phyloP scores from a whole-genome alignment of 2,329 filamentous ascomycete genomes.

The Conoideocrella luteorostrata region DNA sequence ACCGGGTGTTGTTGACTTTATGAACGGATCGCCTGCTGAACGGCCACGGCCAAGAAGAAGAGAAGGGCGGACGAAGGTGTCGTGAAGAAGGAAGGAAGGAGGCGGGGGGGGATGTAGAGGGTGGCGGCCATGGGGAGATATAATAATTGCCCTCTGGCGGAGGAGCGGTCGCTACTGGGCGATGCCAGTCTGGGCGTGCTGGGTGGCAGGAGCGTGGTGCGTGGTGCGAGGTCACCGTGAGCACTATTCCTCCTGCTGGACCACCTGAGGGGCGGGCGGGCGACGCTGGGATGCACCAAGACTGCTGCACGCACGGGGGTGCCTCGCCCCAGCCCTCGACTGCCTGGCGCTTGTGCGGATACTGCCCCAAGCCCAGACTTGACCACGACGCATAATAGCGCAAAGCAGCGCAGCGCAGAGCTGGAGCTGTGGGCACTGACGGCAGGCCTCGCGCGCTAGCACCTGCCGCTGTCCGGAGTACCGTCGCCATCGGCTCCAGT shows the following conservation, averaged over 20 bases:
- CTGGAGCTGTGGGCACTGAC: too few species aligned
- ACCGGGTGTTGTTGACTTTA: constrained; percentile 15
- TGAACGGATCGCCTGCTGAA: constrained; percentile 46
- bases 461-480: not conserved
- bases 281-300: constrained; percentile 1
- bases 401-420: too few species aligned
- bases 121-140: constrained; percentile 30
- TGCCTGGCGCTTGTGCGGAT: too few species aligned
- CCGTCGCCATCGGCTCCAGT: not conserved
- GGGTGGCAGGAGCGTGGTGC: too few species aligned
- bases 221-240: not conserved
- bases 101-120: constrained; percentile 34
- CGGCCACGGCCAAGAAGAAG: constrained; percentile 51
- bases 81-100: constrained; percentile 46
- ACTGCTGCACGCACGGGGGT: not conserved
- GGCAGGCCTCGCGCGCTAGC: not conserved
- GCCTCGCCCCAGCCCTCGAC: too few species aligned
- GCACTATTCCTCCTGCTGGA: not conserved
- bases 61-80: constrained; percentile 52
- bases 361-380: too few species aligned
- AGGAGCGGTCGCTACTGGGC: not conserved
- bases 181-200: too few species aligned
- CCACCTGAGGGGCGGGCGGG: not conserved
- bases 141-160: not conserved
- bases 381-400: too few species aligned